A percentile compares a stretch with the other conserved stretches of the same genome.
These are phyloP conservation scores for Globisporangium barbulae DNA, from an alignment of 352 stramenopile genomes.

Conservation along the genomic window DNA sequence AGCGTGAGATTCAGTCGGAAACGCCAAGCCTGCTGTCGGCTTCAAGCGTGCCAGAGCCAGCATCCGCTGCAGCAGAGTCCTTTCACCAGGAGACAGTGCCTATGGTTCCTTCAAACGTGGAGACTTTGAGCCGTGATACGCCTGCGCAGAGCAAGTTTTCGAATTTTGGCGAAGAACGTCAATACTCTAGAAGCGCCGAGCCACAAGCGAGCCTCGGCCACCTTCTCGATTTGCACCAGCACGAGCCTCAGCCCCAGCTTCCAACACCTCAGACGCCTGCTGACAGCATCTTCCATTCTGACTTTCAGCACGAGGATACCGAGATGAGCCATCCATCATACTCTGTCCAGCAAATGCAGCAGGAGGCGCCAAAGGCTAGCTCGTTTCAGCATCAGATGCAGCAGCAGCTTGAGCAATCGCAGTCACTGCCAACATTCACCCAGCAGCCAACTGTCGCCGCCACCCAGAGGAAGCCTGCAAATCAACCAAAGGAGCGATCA, in stretches of 20 bases:
- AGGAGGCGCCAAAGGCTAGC: neutral
- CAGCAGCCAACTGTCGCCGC: neutral
- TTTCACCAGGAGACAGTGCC: conserved; percentile 5
- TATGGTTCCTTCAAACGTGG: conserved; percentile 1
- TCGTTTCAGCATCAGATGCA: conserved; percentile 11
- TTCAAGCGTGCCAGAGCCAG: conserved; percentile 2
- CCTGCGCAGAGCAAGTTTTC: conserved; percentile 12
- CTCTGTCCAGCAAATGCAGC: conserved; percentile 5
- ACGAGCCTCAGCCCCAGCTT: conserved; percentile 8
- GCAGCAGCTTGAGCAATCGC: conserved; percentile 8
- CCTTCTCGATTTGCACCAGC: conserved; percentile 8
- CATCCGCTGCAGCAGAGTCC: neutral
- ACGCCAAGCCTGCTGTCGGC: neutral
- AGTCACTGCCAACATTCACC: conserved; percentile 5
- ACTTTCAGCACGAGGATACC: conserved; percentile 5
- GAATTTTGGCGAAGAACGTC: conserved; percentile 11
- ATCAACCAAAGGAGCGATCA: conserved; percentile 10
- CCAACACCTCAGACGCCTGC: neutral
- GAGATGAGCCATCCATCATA: conserved; percentile 9
- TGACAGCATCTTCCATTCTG: conserved; percentile 9
- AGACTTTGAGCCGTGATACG: conserved; percentile 6
- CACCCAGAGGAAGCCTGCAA: conserved; percentile 4
- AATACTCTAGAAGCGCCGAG: conserved; percentile 9
- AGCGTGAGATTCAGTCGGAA: neutral
- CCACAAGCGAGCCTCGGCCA: conserved; percentile 3